Evolutionary conservation across 192 early-diverging fungal species (phyloP), one percentile per base, ranked within the genome.

Genomic region (Phlyctochytrium planicorne): DNA sequence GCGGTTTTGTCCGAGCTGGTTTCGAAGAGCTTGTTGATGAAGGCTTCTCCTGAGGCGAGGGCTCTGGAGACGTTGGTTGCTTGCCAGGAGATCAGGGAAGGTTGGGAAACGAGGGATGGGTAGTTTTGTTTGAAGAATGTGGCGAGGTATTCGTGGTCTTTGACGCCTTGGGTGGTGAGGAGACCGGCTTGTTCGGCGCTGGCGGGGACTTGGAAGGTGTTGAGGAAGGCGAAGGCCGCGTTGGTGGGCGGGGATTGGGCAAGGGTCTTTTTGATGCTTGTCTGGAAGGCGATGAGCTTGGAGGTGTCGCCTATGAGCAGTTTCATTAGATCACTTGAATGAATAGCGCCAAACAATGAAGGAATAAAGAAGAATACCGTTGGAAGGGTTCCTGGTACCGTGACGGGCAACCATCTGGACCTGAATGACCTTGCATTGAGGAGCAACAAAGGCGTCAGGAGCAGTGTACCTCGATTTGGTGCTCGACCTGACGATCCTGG

Each of bases 1-100:
- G 56, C 53, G 57, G 30, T 70, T 34, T 25, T n/a, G 17, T 47
- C 64, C 2, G 63, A 14, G 66, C 17, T n/a, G 23, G 30, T 29
- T 6, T 25, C 61, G 63, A 17, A 66, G 17, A 31, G n/a, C 4
- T 20, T 30, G 20, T 3, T 50, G 32, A 34, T 30, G 35, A 75
- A 75, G 24, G 68, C 24, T 25, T 65, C 29, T 0, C 64, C 74
- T 6, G 53, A 60, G 32, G 74, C 14, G 52, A 75, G 52, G 29
- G 64, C 57, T 10, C 74, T 69, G 4, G 74, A 75, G n/a, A 71
- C 56, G 25, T 75, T 75, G 25, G 74, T 75, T 27, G 74, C 55
- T 52, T 71, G 62, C 74, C 74, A 75, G 47, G 23, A 23, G 47
- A 71, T 52, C 3, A 12, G 37, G 35, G 33, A 29, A 20, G 56